These are phyloP conservation scores for Geotrichum fermentans DNA, from an alignment of 1,139 yeast genomes.

Conservation along the genomic window DNA sequence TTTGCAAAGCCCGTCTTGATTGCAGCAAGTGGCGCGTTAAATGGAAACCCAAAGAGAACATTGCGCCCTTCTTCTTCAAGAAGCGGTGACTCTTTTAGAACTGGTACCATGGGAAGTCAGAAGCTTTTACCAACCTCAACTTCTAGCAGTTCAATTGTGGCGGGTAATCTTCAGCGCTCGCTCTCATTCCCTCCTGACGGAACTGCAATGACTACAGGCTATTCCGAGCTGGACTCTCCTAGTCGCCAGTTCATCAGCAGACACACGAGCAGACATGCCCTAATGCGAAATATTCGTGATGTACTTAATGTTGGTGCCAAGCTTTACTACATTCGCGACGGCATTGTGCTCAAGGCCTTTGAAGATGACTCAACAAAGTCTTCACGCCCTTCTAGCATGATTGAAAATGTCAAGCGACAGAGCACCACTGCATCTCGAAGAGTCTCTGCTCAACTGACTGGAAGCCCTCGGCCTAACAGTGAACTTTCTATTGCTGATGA, in stretches of 20 bases:
- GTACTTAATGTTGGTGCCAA: conserved; percentile 54
- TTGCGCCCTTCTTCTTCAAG: conserved; percentile 18
- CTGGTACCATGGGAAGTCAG: conserved; percentile 3
- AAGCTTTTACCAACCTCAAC: conserved; percentile 6
- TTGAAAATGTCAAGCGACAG: conserved; percentile 44
- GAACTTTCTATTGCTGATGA: not conserved
- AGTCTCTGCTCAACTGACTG: conserved; percentile 31
- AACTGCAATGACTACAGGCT: conserved; percentile 37
- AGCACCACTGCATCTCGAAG: conserved; percentile 35
- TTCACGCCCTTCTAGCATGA: conserved; percentile 46
- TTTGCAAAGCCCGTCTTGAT: conserved; percentile 50
- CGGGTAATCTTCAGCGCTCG: conserved; percentile 31
- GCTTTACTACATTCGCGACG: conserved; percentile 49
- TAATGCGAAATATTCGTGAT: conserved; percentile 54
- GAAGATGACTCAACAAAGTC: conserved; percentile 34
- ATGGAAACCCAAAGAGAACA: conserved; percentile 22
- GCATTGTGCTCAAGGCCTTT: conserved; percentile 53
- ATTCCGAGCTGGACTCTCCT: conserved; percentile 37
- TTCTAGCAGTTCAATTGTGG: conserved; percentile 14
- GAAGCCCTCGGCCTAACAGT: not conserved
- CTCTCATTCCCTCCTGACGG: conserved; percentile 38
- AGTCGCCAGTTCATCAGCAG: conserved; percentile 39
- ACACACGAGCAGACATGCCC: conserved; percentile 42
- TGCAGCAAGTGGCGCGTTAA: conserved; percentile 25
- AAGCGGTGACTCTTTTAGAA: conserved; percentile 17